Evolutionary conservation across 106 monocot species (phyloP).

Genomic region (Agapanthus africanus): DNA sequence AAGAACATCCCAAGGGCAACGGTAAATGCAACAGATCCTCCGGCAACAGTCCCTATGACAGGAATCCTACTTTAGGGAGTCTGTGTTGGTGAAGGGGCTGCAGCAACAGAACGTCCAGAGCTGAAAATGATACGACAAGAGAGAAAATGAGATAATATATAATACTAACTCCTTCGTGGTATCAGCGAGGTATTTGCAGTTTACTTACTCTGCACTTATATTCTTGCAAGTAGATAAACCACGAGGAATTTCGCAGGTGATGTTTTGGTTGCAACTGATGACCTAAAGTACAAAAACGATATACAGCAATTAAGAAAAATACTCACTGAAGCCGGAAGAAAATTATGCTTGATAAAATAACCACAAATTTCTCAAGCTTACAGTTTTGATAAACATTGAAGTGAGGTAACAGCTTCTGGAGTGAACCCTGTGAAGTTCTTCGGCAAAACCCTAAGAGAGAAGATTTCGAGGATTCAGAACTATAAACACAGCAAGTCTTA

Average conservation of each 20-base stretch:
- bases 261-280: constrained; percentile 34
- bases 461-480: not conserved
- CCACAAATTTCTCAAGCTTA: constrained; percentile 12
- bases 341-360: not conserved
- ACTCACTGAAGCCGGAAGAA: not conserved
- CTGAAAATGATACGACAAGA: constrained; percentile 15
- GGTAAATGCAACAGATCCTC: constrained; percentile 39
- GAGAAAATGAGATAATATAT: constrained; percentile 3
- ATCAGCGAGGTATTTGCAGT: not conserved
- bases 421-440: constrained; percentile 35
- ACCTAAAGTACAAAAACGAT: constrained; percentile 19
- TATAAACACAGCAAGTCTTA: constrained; percentile 2
- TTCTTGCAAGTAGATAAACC: constrained; percentile 10
- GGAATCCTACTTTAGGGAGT: not conserved
- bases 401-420: constrained; percentile 29
- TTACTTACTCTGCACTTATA: constrained; percentile 27
- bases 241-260: constrained; percentile 23
- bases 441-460: constrained; percentile 21
- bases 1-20: constrained; percentile 35
- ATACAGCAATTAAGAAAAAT: not conserved
- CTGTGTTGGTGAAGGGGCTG: not conserved
- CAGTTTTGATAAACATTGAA: constrained; percentile 30
- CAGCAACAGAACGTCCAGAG: constrained; percentile 21
- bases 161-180: not conserved
- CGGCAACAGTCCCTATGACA: constrained; percentile 36